A percentile compares a stretch with the other conserved stretches of the same genome.
Conservation (phyloP, 1,284 basidiomycete species). For the Agroathelia rolfsii region DNA sequence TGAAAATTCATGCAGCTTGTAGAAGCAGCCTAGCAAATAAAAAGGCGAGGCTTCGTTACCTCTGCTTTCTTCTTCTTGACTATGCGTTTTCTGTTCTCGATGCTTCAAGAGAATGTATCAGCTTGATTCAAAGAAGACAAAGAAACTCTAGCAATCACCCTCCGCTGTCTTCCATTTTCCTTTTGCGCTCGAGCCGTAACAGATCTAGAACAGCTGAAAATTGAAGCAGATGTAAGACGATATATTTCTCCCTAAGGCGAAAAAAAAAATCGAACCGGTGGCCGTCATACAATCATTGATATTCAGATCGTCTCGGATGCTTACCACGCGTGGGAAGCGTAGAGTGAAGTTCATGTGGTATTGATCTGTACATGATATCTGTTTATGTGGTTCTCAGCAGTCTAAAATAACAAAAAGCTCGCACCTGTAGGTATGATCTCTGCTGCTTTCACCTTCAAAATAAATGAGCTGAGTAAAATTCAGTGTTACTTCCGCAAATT, state of each 20-base stretch:
- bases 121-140: conserved; percentile 2
- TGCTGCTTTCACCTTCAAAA: conserved; percentile 83
- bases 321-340: conserved; percentile 80
- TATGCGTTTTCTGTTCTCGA: too few relatives aligned
- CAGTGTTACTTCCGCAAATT: conserved; percentile 8
- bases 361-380: conserved; percentile 38
- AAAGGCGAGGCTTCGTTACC: too few relatives aligned
- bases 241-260: not conserved
- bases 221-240: conserved; percentile 7
- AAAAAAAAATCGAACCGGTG: conserved; percentile 34
- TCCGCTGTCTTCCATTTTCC: conserved; percentile 54
- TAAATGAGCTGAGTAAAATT: conserved; percentile 65
- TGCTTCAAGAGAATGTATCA: too few relatives aligned
- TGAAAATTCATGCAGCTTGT: conserved; percentile 6
- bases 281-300: conserved; percentile 62
- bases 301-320: conserved; percentile 66
- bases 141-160: conserved; percentile 28
- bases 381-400: not conserved
- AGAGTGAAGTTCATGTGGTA: conserved; percentile 72
- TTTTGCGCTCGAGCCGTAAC: conserved; percentile 52
- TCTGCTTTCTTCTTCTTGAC: conserved; percentile 56
- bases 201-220: conserved; percentile 41
- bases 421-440: conserved; percentile 71
- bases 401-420: conserved; percentile 9
- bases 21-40: too few relatives aligned